Conservation (phyloP, 208 protist species). For the Leptomonas pyrrhocoris region DNA sequence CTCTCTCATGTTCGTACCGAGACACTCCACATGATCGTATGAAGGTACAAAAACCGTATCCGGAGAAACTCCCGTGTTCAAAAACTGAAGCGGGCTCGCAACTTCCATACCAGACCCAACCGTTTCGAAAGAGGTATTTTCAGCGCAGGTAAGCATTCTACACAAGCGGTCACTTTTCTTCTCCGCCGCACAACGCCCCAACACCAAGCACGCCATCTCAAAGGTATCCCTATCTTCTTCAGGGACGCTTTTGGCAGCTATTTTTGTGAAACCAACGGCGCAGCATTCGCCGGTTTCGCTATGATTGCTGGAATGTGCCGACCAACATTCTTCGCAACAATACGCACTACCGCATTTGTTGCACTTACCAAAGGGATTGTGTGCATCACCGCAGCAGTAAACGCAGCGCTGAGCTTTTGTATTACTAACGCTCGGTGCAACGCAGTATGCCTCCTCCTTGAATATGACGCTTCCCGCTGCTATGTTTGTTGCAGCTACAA, state of each 20-base stretch:
- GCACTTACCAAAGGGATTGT: constrained; percentile 7
- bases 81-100: constrained; percentile 24
- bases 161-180: constrained; percentile 14
- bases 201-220: constrained; percentile 27
- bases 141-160: background rate
- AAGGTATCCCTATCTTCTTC: constrained; percentile 42
- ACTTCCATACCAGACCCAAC: constrained; percentile 27
- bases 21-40: constrained; percentile 42
- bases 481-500: constrained; percentile 33
- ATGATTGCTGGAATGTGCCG: constrained; percentile 10
- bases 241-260: constrained; percentile 10
- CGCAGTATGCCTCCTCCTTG: constrained; percentile 33
- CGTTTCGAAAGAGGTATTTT: constrained; percentile 15
- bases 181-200: constrained; percentile 31
- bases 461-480: constrained; percentile 34
- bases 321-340: constrained; percentile 29
- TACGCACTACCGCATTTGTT: constrained; percentile 19
- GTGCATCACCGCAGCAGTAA: constrained; percentile 22
- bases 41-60: constrained; percentile 7
- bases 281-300: constrained; percentile 30
- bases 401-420: constrained; percentile 24
- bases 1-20: constrained; percentile 31
- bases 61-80: background rate
- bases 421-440: constrained; percentile 23
- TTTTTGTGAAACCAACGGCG: constrained; percentile 24